Base-by-base conservation (phyloP, 495 filamentous ascomycete genomes). In the Penicillium cinerascens region DNA sequence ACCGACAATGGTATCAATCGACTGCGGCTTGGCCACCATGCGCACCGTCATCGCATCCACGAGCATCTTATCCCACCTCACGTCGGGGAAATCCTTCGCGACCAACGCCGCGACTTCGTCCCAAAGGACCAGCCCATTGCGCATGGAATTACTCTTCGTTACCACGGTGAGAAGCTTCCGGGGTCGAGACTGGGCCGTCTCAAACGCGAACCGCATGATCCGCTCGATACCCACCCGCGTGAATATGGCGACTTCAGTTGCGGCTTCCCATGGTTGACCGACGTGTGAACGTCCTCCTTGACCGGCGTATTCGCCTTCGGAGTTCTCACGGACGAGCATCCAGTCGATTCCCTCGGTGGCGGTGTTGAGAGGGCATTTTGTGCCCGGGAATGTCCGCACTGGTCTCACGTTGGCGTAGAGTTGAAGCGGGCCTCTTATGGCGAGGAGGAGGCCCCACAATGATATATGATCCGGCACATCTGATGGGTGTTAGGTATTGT, bases 41-140 rank as follows among this genome's bases (percentile, higher is more conserved):
- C 75, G 60, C 6, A 67, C 67, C 6, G 77, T 80, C 76, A 79
- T 79, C 1, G 77, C 76, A 58, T 80, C 77, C 16, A 80, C 77
- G 4, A 79, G 61, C 74, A 78, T 78, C 44, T 77, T 80, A 44
- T 79, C 77, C 56, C 65, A 65, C 6, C 61, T 60, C 1, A 79
- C 75, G 47, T 79, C 73, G 5, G 75, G 74, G 45, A 71, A 80
- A 3, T 78, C 72, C 54, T 59, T 58, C 0, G 71, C 64, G 4
- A 78, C 68, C 10, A 49, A 47, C 4, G 54, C 48, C 0, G 76
- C 76, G 18, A 78, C 52, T 47, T 72, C 61, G 56, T 80, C 77
- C 77, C 77, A 80, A 1, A 78, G 54, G 0, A 80, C 77, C 69
- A 80, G 68, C 0, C 77, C 77, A 47, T 76, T 74, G 9, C 75